These are phyloP conservation scores for Lantana camara DNA, from an alignment of 257 asterid genomes.

Conservation along the genomic window DNA sequence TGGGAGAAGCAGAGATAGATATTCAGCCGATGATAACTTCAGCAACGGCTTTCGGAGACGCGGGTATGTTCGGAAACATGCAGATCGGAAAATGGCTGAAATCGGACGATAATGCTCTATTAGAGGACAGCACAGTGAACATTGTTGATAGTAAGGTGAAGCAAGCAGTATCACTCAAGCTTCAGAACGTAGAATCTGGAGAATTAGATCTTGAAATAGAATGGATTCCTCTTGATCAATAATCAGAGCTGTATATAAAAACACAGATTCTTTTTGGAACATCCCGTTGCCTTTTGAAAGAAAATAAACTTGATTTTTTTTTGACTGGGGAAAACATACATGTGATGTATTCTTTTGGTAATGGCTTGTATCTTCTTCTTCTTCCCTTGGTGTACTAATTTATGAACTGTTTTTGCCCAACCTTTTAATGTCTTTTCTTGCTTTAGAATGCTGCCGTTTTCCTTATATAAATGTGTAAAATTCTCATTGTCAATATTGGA, in stretches of 20 bases:
- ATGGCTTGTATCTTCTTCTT: background rate
- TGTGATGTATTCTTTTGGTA: slow-evolving; percentile 1
- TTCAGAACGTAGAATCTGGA: slow-evolving; percentile 95
- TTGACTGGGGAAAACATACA: slow-evolving; percentile 22
- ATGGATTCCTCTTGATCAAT: slow-evolving; percentile 95
- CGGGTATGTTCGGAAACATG: slow-evolving; percentile 78
- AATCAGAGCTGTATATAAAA: slow-evolving; percentile 12
- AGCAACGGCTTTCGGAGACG: slow-evolving; percentile 85
- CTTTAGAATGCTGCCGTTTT: no score
- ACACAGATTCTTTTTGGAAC: no score
- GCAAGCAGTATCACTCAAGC: slow-evolving; percentile 70
- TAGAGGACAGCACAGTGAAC: slow-evolving; percentile 87
- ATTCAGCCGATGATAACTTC: slow-evolving; percentile 94
- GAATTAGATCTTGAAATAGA: slow-evolving; percentile 81
- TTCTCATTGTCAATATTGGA: no score
- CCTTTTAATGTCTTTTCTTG: no score
- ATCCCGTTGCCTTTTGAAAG: background rate
- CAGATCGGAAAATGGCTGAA: slow-evolving; percentile 96
- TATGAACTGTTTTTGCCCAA: no score
- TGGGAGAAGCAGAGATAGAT: slow-evolving; percentile 98
- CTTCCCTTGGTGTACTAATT: no score
- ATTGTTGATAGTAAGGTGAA: slow-evolving; percentile 88
- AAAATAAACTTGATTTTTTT: background rate
- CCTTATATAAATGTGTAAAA: no score
- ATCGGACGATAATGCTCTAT: slow-evolving; percentile 75